Evolutionary conservation across 2,329 filamentous ascomycete genomes (phyloP), one percentile per base, ranked within the genome.

Genomic region (Macrophomina tecta): DNA sequence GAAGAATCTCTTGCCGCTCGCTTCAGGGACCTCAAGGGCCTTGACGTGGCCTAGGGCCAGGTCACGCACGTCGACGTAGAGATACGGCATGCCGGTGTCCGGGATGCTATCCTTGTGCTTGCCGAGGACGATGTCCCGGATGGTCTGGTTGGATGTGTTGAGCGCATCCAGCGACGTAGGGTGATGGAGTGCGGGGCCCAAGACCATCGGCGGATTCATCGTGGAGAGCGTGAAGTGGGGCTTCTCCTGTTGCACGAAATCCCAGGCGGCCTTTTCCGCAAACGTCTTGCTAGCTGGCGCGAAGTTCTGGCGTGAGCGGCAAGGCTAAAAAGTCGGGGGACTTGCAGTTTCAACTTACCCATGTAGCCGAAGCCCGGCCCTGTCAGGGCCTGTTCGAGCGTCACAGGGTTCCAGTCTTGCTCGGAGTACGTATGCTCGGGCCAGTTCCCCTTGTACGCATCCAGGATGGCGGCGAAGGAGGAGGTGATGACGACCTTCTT

Each of bases 111-210:
- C 75, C 68, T 84, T 86, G 72, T 79, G 81, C 67, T 84, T 82
- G 8, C 89, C 90, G 2, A 79, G 82, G 18, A 90, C 81, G 68
- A 90, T 77, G 69, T 89, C 83, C 12, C 84, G 80, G 55, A 91
- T 82, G 11, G 87, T 84, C 68, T 86, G 82, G 73, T 91, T 91
- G 14, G 87, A 90, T 0, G 88, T 90, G 77, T 92, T 91, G 68
- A 92, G 79, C 0, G 78, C 77, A n/a, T 85, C 82, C 0, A 89
- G 79, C 16, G 79, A 82, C 68, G 85, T 82, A 2, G 92, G 80
- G 70, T 86, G 86, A 69, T 88, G 83, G 16, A 77, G 73, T 28
- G 81, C 76, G 5, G 82, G 82, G 1, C 81, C 82, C 28, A 79
- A 73, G 2, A 83, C 79, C 32, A 81, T 73, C 3, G 79, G 79